Evolutionary conservation across 345 rosid genomes (phyloP).

Genomic region (Euphorbia tirucalli): DNA sequence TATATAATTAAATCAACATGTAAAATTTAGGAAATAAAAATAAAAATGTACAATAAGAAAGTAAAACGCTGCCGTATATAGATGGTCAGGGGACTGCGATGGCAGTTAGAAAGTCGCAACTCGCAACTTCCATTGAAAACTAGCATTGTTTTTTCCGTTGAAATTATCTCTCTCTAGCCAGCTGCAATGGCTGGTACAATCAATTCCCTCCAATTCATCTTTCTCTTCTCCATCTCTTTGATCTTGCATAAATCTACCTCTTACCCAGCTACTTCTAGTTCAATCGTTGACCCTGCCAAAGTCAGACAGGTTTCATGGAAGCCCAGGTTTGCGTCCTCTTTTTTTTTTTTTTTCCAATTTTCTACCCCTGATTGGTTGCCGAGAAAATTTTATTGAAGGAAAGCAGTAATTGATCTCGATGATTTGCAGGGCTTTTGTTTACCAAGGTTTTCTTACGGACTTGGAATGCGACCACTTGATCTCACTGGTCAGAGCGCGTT

Average conservation of each 20-base stretch:
- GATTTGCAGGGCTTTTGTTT: conserved; percentile 74
- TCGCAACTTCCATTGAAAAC: too few species aligned
- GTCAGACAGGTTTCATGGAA: conserved; percentile 84
- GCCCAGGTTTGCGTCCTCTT: conserved; percentile 51
- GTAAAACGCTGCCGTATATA: too few species aligned
- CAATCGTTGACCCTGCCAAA: conserved; percentile 74
- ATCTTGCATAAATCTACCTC: conserved; percentile 40
- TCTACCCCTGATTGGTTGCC: not conserved
- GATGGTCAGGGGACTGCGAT: too few species aligned
- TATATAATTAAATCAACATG: too few species aligned
- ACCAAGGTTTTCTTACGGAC: conserved; percentile 84
- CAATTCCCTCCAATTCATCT: conserved; percentile 15
- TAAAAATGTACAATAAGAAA: too few species aligned
- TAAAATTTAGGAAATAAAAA: too few species aligned
- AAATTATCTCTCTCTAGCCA: too few species aligned
- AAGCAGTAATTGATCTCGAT: not conserved
- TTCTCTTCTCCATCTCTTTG: conserved; percentile 34
- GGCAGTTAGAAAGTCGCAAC: too few species aligned
- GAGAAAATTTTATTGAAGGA: not conserved
- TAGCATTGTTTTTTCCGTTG: too few species aligned
- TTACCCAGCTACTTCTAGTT: conserved; percentile 48
- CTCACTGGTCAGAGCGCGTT: conserved; percentile 58
- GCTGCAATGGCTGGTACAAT: too few species aligned
- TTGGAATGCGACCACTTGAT: conserved; percentile 94
- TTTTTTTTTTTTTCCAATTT: not conserved